Evolutionary conservation across 2,329 filamentous ascomycete species (phyloP), one percentile per base, ranked within the genome.

Genomic region (Gaeumannomyces sp.): DNA sequence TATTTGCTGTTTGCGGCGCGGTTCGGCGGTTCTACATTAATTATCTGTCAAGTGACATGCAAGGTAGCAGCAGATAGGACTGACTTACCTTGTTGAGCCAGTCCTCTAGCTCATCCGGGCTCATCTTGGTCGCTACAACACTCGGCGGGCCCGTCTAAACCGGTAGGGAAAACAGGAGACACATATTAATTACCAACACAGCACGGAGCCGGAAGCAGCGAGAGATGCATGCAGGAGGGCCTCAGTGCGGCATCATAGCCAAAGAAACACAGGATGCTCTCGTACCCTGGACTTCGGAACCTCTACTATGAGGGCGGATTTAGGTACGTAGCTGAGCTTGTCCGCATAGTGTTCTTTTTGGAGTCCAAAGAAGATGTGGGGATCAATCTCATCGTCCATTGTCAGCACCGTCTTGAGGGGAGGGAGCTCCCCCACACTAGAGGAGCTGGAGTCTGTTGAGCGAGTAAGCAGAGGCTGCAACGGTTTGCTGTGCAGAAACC

Each of bases 1-100:
- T 45, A 45, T 45, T 45, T 45, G 38, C 38, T 45, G 38, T 16
- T 45, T 45, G n/a, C n/a, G n/a, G n/a, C n/a, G n/a, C n/a, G n/a
- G n/a, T n/a, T n/a, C n/a, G n/a, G n/a, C n/a, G n/a, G n/a, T n/a
- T n/a, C n/a, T 33, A 31, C 7, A 10, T 33, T 33, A 33, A 33
- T 8, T 8, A 33, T 8, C 31, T 33, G 8, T 8, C 31, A 8
- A 33, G 7, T 8, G 6, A 10, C 7, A 33, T 33, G 31, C 33
- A 13, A 35, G 33, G 33, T 35, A 13, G 33, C 11, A 45, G 16
- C 6, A 45, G 19, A 16, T 16, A 45, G 16, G 11, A 2, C 33
- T 35, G 38, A 35, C 35, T 14, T 50, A 61, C 60, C 60, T 14
- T 61, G 25, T 28, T 29, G 60, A 61, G 27, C 33, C 60, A 61